Base-by-base conservation (phyloP, 108 stramenopile species). In the Cyclotella sp. region DNA sequence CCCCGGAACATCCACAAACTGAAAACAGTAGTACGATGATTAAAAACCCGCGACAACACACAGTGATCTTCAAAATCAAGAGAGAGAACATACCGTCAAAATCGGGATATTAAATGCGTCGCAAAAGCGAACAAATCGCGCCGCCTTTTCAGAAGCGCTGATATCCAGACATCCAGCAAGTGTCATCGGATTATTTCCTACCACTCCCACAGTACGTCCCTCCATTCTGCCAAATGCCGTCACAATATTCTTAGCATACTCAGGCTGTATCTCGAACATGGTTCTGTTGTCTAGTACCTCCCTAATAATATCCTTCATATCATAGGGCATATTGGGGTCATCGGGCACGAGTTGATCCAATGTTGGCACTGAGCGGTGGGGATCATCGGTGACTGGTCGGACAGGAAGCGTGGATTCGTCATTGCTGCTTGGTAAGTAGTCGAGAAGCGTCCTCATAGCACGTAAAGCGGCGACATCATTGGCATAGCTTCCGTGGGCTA, bases 1-100 rank as follows among this genome's bases (percentile, higher is more conserved):
- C 27, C 99, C 99, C 12, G 99, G 99, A 15, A 99, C 99, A 81
- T 99, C 99, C n/a, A 99, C 99, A 70, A 99, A 98, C 63, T 64
- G 49, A 8, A 19, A 51, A 21, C 19, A 1, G 63, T 9, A 24
- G 12, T 3, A 64, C 9, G 22, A 44, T 24, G 39, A 18, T 5
- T 24, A 40, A 13, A 18, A 58, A 9, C 34, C 29, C 28, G 9
- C 9, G 0, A 40, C 11, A 62, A 18, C 9, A 39, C 60, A 62
- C 16, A 16, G 9, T 16, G 3, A 18, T 9, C 34, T 15, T 34
- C 39, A 40, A 24, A 40, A 19, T 34, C 60, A 41, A 62, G 15
- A 34, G 14, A 7, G 18, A 41, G 28, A 0, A 64, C 63, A 45
- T 9, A 64, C 44, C 7, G 99, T 99, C 13, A 99, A 84, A 24